Percentiles rank a stretch among this genome's conserved stretches.
phyloP scores from a whole-genome alignment of 148 eudicot genomes.

The Fagopyrum tataricum region DNA sequence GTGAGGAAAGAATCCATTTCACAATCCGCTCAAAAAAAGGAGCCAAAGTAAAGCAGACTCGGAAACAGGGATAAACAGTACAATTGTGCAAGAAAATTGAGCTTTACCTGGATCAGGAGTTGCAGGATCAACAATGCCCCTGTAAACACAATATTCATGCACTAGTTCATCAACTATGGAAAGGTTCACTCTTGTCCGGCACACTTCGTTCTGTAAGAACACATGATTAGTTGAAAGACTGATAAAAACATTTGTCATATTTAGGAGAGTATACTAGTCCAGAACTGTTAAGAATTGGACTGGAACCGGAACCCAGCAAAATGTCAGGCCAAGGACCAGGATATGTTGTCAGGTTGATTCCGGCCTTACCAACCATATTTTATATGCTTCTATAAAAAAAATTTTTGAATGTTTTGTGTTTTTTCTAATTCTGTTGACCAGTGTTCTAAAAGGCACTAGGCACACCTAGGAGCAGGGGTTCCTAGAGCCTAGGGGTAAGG shows the following conservation, averaged over 20 bases:
- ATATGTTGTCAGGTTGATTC: too few species aligned
- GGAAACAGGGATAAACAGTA: not conserved
- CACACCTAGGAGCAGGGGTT: too few species aligned
- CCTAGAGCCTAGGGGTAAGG: too few species aligned
- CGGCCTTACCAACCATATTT: too few species aligned
- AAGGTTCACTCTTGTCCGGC: conserved; percentile 66
- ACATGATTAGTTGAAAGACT: not conserved
- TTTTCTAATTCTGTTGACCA: too few species aligned
- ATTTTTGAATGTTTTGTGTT: too few species aligned
- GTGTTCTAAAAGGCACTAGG: too few species aligned
- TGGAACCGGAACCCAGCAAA: too few species aligned
- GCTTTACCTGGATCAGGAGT: conserved; percentile 33
- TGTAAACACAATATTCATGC: conserved; percentile 78
- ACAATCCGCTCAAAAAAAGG: not conserved
- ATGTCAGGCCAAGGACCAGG: too few species aligned
- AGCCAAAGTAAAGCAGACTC: not conserved
- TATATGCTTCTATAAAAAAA: too few species aligned
- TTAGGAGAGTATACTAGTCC: too few species aligned
- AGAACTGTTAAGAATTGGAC: too few species aligned
- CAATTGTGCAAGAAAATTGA: not conserved
- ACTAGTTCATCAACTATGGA: conserved; percentile 83
- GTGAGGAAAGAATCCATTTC: not conserved
- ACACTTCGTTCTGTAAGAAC: conserved; percentile 73
- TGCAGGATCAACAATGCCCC: conserved; percentile 72
- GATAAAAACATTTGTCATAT: not conserved